phyloP scores from a whole-genome alignment of 169 alveolate species.

The Plasmodium falciparum region DNA sequence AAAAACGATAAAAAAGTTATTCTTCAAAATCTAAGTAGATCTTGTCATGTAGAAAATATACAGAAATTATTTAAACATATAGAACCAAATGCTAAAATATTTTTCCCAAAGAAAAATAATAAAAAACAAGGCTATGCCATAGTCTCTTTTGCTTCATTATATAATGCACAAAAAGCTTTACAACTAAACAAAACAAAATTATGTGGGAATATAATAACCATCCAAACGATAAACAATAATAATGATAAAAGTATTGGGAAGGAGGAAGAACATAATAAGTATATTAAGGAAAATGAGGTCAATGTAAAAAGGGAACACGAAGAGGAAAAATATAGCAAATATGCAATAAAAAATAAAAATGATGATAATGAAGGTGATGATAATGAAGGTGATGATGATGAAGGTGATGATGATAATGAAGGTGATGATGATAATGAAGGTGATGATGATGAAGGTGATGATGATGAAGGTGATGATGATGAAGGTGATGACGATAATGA shows the following conservation, averaged over 20 bases:
- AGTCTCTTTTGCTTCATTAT: conserved; percentile 35
- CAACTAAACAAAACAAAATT: conserved; percentile 26
- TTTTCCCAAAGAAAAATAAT: conserved; percentile 55
- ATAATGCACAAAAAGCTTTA: conserved; percentile 35
- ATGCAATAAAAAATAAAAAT: not conserved
- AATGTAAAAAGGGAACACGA: not conserved
- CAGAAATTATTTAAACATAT: conserved; percentile 49
- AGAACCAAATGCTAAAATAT: conserved; percentile 18
- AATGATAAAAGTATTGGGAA: not conserved
- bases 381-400: not conserved
- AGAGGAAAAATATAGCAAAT: not conserved
- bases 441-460: not conserved
- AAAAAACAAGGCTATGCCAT: conserved; percentile 65
- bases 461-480: not conserved
- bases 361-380: not conserved
- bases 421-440: not conserved
- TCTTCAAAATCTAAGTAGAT: conserved; percentile 55
- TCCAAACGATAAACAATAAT: conserved; percentile 1
- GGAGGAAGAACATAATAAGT: not conserved
- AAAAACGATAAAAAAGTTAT: conserved; percentile 31
- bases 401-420: not conserved
- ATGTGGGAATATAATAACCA: conserved; percentile 41
- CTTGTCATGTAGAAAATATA: conserved; percentile 64
- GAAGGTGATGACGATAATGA: not conserved
- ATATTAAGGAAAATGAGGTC: not conserved